Percentiles rank a stretch among this genome's conserved stretches.
Conservation (phyloP, 139 green algal genomes). For the Chlorella sp. region DNA sequence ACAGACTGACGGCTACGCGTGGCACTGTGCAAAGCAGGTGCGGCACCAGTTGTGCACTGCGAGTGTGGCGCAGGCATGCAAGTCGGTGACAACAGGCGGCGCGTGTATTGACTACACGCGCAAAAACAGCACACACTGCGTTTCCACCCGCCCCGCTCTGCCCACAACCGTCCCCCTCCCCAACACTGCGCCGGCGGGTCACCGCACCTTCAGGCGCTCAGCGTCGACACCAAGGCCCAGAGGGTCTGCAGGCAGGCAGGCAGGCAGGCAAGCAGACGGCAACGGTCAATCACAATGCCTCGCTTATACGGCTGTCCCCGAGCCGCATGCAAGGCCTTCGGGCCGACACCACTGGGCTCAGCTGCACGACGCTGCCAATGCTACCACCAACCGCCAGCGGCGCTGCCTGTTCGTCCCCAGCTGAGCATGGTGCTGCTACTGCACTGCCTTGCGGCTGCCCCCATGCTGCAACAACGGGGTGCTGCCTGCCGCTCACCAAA, state of each 20-base stretch:
- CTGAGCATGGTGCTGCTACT: neutral
- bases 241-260: slow-evolving; percentile 26
- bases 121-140: too few species aligned
- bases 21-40: too few species aligned
- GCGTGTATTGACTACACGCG: too few species aligned
- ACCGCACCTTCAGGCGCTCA: slow-evolving; percentile 74
- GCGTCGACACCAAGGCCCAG: slow-evolving; percentile 74
- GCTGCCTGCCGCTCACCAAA: slow-evolving; percentile 2
- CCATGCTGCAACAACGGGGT: neutral
- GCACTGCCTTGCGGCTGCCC: neutral
- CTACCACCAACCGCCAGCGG: too few species aligned
- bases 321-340: neutral
- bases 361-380: too few species aligned
- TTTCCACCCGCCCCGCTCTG: too few species aligned
- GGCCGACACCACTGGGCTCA: neutral
- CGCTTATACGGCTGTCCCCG: too few species aligned
- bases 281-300: neutral
- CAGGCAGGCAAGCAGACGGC: too few species aligned
- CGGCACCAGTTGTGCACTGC: too few species aligned
- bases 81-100: too few species aligned
- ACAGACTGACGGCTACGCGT: too few species aligned
- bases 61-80: neutral
- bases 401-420: neutral
- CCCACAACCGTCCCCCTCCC: neutral
- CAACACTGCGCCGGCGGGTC: neutral